These are phyloP conservation scores for Trichophyton simii DNA, from an alignment of 2,329 filamentous ascomycete species.

Conservation along the genomic window DNA sequence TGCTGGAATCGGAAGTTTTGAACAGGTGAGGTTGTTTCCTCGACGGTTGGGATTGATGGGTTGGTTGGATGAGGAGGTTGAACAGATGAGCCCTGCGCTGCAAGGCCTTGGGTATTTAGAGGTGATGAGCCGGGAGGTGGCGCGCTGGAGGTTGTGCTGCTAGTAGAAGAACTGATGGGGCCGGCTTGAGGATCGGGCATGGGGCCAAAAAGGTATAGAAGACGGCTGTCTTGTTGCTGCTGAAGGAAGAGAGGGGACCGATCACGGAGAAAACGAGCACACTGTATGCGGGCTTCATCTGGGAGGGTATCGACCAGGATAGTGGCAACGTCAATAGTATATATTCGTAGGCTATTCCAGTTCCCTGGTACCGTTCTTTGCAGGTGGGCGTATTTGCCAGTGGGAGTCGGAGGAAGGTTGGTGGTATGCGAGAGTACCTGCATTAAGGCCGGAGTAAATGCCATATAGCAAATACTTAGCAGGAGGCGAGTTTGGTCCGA, in stretches of 20 bases:
- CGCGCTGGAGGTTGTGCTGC: conserved; percentile 21
- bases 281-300: conserved; percentile 33
- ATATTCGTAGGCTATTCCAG: conserved; percentile 26
- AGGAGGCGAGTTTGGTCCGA: conserved; percentile 28
- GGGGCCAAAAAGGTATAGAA: conserved; percentile 33
- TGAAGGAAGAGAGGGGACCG: conserved; percentile 28
- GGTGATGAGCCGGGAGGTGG: conserved; percentile 17
- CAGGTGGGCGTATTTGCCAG: conserved; percentile 13
- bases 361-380: conserved; percentile 18
- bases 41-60: conserved; percentile 2
- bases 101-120: conserved; percentile 12
- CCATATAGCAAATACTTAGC: conserved; percentile 29
- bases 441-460: conserved; percentile 27
- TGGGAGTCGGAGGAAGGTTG: conserved; percentile 18
- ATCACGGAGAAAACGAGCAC: conserved; percentile 32
- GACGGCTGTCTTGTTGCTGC: conserved; percentile 28
- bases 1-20: conserved; percentile 28
- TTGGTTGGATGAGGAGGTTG: not conserved
- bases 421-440: conserved; percentile 22
- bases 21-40: conserved; percentile 16
- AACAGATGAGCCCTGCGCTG: not conserved
- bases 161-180: not conserved
- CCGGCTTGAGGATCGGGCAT: conserved; percentile 17
- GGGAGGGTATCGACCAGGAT: conserved; percentile 33
- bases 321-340: conserved; percentile 35